Evolutionary conservation across 2,329 filamentous ascomycete species (phyloP).

Genomic region (Botrytis squamosa): DNA sequence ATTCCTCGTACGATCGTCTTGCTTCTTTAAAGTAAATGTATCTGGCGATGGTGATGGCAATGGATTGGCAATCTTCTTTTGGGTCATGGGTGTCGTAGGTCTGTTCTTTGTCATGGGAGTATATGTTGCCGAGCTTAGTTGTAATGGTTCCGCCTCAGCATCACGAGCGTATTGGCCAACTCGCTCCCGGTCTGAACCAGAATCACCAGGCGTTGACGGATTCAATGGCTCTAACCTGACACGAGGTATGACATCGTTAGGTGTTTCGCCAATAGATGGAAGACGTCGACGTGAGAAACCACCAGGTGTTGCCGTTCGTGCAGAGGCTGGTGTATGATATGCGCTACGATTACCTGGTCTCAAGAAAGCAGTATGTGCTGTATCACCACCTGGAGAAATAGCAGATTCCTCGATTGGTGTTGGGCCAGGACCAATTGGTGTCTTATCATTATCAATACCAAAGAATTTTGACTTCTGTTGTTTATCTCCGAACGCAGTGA

Average conservation of each 20-base stretch:
- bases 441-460: slow-evolving; percentile 58
- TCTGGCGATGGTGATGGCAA: slow-evolving; percentile 69
- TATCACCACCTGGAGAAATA: slow-evolving; percentile 67
- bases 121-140: slow-evolving; percentile 42
- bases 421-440: slow-evolving; percentile 75
- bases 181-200: slow-evolving; percentile 48
- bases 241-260: slow-evolving; percentile 49
- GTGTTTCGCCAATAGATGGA: slow-evolving; percentile 74
- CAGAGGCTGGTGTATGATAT: slow-evolving; percentile 68
- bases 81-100: slow-evolving; percentile 66
- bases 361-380: slow-evolving; percentile 63
- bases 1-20: slow-evolving; percentile 60
- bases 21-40: slow-evolving; percentile 61
- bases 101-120: slow-evolving; percentile 47
- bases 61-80: slow-evolving; percentile 49
- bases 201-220: slow-evolving; percentile 45
- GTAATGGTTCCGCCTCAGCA: slow-evolving; percentile 39
- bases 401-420: slow-evolving; percentile 86
- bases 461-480: slow-evolving; percentile 64
- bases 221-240: slow-evolving; percentile 43
- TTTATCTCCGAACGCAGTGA: slow-evolving; percentile 78
- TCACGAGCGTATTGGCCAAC: slow-evolving; percentile 35
- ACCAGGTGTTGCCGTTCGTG: slow-evolving; percentile 59
- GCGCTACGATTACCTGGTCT: slow-evolving; percentile 66
- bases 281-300: slow-evolving; percentile 64